Percentiles rank a stretch among this genome's conserved stretches.
Evolutionary conservation across 2,329 filamentous ascomycete species (phyloP).

Genomic region (Amauroascus verrucosus): DNA sequence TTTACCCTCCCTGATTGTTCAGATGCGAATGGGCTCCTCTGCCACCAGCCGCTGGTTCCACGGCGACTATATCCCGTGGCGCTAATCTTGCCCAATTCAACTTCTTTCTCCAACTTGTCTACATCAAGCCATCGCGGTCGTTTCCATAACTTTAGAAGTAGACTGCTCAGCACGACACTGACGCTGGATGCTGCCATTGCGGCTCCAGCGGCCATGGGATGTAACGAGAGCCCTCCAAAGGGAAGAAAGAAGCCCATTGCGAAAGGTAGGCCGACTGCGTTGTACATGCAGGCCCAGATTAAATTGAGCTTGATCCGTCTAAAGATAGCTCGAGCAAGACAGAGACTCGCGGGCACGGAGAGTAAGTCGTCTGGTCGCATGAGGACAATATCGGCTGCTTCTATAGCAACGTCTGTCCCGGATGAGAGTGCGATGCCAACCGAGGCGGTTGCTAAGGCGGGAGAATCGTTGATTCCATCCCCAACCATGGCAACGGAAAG

Average conservation of each 20-base stretch:
- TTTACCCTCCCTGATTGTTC: not conserved
- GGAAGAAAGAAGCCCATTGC: slow-evolving; percentile 95
- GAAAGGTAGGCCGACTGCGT: slow-evolving; percentile 79
- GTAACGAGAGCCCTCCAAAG: slow-evolving; percentile 67
- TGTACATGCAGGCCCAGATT: slow-evolving; percentile 87
- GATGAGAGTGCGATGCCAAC: slow-evolving; percentile 87
- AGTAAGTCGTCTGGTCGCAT: slow-evolving; percentile 89
- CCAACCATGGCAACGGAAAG: slow-evolving; percentile 84
- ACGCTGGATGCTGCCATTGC: slow-evolving; percentile 90
- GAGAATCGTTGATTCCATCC: slow-evolving; percentile 97
- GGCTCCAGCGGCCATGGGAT: slow-evolving; percentile 86
- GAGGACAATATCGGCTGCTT: slow-evolving; percentile 88
- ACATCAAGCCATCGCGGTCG: slow-evolving; percentile 80
- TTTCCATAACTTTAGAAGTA: slow-evolving; percentile 79
- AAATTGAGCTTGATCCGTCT: slow-evolving; percentile 87
- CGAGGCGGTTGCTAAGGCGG: slow-evolving; percentile 82
- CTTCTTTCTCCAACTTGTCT: slow-evolving; percentile 50
- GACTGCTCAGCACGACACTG: slow-evolving; percentile 72
- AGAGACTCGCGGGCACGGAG: slow-evolving; percentile 77
- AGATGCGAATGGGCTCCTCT: slow-evolving; percentile 19
- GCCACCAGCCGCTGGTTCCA: slow-evolving; percentile 25
- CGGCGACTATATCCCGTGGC: slow-evolving; percentile 15
- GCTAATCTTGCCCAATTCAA: slow-evolving; percentile 24
- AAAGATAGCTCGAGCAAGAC: slow-evolving; percentile 78
- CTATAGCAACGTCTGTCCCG: slow-evolving; percentile 94